Conservation (phyloP, 2,329 filamentous ascomycete genomes). For the Sporothrix globosa region DNA sequence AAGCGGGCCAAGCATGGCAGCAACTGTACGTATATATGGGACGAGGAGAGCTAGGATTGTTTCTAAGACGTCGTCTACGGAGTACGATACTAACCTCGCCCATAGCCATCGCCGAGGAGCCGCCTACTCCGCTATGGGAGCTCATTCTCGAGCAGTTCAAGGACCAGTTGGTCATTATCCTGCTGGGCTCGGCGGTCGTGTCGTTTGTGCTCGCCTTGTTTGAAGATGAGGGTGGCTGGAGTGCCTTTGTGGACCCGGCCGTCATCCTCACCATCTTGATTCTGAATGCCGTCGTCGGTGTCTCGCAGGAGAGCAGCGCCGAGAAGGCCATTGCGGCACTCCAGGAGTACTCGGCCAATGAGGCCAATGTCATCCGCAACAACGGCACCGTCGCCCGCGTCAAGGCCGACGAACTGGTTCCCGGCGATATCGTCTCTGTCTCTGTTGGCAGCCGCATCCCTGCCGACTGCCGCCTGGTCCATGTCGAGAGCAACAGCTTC, state of each 20-base stretch:
- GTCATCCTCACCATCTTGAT: constrained; percentile 97
- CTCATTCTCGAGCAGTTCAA: constrained; percentile 98
- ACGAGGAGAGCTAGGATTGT: too few relatives aligned
- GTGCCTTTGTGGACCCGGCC: constrained; percentile 92
- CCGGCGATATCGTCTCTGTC: constrained; percentile 87
- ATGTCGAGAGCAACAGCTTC: constrained; percentile 97
- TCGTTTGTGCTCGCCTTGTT: constrained; percentile 93
- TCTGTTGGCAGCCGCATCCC: constrained; percentile 91
- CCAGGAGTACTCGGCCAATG: constrained; percentile 98
- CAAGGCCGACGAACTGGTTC: constrained; percentile 96
- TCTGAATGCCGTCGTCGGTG: constrained; percentile 94
- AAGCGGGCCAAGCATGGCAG: constrained; percentile 64
- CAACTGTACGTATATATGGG: constrained; percentile 59
- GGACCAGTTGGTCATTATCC: constrained; percentile 94
- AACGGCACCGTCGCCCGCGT: constrained; percentile 74
- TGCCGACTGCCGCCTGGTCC: constrained; percentile 86
- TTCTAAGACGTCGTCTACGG: not conserved
- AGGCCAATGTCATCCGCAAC: constrained; percentile 89
- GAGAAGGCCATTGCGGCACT: constrained; percentile 98
- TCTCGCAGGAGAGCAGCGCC: constrained; percentile 97
- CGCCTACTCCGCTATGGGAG: constrained; percentile 93
- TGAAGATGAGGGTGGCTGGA: constrained; percentile 91
- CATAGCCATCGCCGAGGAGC: constrained; percentile 74
- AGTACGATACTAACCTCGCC: constrained; percentile 11
- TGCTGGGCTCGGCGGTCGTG: constrained; percentile 87